Conservation (phyloP, 2,329 filamentous ascomycete genomes). For the Fusarium continuum region DNA sequence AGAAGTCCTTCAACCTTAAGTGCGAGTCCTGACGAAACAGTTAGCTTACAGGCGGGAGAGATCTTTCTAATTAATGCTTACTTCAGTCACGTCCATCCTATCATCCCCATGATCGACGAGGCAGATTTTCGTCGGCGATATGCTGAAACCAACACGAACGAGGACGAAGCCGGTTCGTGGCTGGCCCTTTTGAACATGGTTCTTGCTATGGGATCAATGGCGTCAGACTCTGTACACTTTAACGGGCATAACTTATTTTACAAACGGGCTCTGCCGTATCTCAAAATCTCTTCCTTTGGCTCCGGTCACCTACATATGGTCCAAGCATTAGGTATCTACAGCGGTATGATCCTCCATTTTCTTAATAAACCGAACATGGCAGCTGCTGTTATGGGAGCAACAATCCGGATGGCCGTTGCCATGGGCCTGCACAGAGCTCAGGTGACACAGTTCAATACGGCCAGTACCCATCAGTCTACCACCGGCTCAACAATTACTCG, state of each 20-base stretch:
- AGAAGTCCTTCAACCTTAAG: not conserved
- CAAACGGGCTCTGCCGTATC: slow-evolving; percentile 70
- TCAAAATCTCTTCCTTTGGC: slow-evolving; percentile 73
- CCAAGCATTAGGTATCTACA: slow-evolving; percentile 74
- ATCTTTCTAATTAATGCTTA: slow-evolving; percentile 63
- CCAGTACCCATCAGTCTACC: slow-evolving; percentile 57
- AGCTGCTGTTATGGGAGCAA: slow-evolving; percentile 76
- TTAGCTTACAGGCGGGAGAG: not conserved
- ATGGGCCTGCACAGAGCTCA: slow-evolving; percentile 74
- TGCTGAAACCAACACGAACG: slow-evolving; percentile 50
- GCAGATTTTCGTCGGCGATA: slow-evolving; percentile 62
- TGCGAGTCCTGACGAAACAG: not conserved
- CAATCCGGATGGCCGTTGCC: slow-evolving; percentile 75
- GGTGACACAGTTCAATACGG: not conserved
- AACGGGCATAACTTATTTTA: slow-evolving; percentile 63
- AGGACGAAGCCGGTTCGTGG: slow-evolving; percentile 69
- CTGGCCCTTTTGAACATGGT: slow-evolving; percentile 79
- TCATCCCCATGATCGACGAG: slow-evolving; percentile 79
- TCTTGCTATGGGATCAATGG: slow-evolving; percentile 77
- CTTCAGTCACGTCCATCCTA: slow-evolving; percentile 76
- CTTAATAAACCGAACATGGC: slow-evolving; percentile 80
- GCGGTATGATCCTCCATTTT: slow-evolving; percentile 81
- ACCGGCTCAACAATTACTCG: not conserved
- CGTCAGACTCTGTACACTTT: slow-evolving; percentile 72
- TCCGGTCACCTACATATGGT: slow-evolving; percentile 68